These are phyloP conservation scores for Penicillium polonicum DNA, from an alignment of 2,329 filamentous ascomycete genomes.

Conservation along the genomic window DNA sequence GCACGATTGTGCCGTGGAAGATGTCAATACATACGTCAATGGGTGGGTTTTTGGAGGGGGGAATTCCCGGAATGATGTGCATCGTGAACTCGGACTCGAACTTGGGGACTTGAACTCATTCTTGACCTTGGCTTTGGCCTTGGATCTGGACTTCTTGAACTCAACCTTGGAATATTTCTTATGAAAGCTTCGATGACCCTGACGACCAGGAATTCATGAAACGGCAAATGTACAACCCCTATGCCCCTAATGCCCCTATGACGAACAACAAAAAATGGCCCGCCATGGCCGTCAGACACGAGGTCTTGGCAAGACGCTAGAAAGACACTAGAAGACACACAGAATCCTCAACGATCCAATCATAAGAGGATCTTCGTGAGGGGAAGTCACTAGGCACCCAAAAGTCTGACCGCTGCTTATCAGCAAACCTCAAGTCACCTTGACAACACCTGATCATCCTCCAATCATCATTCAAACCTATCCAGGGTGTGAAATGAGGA, in stretches of 20 bases:
- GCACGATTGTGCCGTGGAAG: slow-evolving; percentile 3
- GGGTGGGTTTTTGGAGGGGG: background rate
- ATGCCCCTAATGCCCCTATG: background rate
- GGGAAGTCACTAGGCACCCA: slow-evolving; percentile 7
- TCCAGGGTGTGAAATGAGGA: background rate
- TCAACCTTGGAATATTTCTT: background rate
- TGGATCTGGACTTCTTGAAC: background rate
- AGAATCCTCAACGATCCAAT: slow-evolving; percentile 10
- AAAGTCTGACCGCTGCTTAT: slow-evolving; percentile 22
- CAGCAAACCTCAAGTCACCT: background rate
- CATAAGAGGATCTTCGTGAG: background rate
- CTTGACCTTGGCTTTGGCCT: background rate
- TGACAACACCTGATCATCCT: background rate
- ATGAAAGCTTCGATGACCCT: background rate
- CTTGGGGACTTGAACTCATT: background rate
- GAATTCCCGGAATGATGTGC: background rate
- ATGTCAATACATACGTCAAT: background rate
- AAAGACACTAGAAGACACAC: slow-evolving; percentile 20
- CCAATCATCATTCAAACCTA: slow-evolving; percentile 1
- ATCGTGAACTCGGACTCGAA: background rate
- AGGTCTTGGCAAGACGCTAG: slow-evolving; percentile 3
- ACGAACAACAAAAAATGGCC: background rate
- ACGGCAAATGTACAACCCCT: background rate
- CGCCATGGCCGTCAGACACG: background rate
- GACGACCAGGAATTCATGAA: background rate